phyloP scores from a whole-genome alignment of 106 monocot species.

The Triglochin maritima region DNA sequence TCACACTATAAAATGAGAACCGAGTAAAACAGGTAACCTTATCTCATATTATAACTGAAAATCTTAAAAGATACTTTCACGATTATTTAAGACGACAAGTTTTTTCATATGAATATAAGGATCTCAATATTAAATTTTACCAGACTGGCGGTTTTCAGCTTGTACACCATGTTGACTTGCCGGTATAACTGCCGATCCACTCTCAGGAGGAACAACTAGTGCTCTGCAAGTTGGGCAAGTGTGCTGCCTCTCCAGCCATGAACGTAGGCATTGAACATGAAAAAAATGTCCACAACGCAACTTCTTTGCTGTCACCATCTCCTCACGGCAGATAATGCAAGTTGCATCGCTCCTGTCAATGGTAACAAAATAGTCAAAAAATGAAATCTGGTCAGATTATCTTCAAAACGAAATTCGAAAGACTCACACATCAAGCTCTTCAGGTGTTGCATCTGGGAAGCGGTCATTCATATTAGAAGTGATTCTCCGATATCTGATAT shows the following conservation, averaged over 20 bases:
- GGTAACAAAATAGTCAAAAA: neutral
- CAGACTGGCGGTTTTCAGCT: slow-evolving; percentile 36
- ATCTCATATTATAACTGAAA: too few species aligned
- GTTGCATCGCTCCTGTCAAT: slow-evolving; percentile 79
- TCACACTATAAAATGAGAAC: too few species aligned
- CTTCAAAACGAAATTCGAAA: neutral
- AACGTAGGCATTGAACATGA: slow-evolving; percentile 89
- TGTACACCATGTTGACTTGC: slow-evolving; percentile 25
- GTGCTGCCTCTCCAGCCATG: slow-evolving; percentile 91
- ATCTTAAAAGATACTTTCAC: too few species aligned
- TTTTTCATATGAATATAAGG: too few species aligned
- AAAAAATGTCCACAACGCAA: slow-evolving; percentile 91
- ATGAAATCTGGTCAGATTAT: neutral
- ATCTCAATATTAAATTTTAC: slow-evolving; percentile 19
- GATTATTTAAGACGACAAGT: too few species aligned
- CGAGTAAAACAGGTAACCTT: too few species aligned
- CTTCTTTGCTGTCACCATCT: slow-evolving; percentile 92
- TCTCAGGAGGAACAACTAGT: slow-evolving; percentile 65
- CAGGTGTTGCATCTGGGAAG: slow-evolving; percentile 84
- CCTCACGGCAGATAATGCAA: slow-evolving; percentile 97
- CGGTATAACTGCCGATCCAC: slow-evolving; percentile 15
- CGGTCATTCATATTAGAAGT: slow-evolving; percentile 97
- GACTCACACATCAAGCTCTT: slow-evolving; percentile 69
- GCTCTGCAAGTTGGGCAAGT: slow-evolving; percentile 97
- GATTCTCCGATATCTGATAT: slow-evolving; percentile 71